These are phyloP conservation scores for Cyberlindnera galapagoensis DNA, from an alignment of 805 yeast species.

Conservation along the genomic window DNA sequence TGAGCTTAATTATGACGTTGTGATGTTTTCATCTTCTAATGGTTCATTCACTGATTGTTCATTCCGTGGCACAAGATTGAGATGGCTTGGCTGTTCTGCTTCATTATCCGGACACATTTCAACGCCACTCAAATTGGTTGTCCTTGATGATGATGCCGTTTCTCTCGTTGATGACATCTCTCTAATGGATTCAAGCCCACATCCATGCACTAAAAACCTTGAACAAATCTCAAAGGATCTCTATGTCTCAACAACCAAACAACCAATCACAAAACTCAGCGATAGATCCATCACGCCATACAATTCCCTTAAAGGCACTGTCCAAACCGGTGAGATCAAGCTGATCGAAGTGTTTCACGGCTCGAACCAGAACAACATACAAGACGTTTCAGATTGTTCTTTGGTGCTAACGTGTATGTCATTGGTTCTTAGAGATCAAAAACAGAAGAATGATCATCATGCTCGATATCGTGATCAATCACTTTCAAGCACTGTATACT, in stretches of 20 bases:
- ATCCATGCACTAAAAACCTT: not conserved
- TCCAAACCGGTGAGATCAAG: conserved; percentile 20
- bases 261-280: conserved; percentile 20
- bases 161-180: conserved; percentile 22
- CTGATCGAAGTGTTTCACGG: conserved; percentile 15
- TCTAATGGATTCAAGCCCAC: conserved; percentile 4
- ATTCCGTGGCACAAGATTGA: conserved; percentile 25
- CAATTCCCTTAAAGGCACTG: conserved; percentile 9
- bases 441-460: conserved; percentile 19
- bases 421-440: conserved; percentile 22
- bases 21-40: conserved; percentile 26
- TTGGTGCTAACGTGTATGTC: conserved; percentile 21
- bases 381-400: conserved; percentile 15
- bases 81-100: conserved; percentile 36
- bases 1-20: conserved; percentile 18
- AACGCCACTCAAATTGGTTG: conserved; percentile 27
- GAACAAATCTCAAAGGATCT: no score
- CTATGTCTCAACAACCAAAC: no score
- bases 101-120: conserved; percentile 30
- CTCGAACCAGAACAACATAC: conserved; percentile 7
- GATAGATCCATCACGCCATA: conserved; percentile 12
- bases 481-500: not conserved
- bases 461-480: conserved; percentile 16
- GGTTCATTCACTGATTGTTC: conserved; percentile 29
- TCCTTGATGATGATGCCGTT: conserved; percentile 29